Base-by-base conservation (phyloP, 2,329 filamentous ascomycete species). In the Aspergillus eucalypticola region DNA sequence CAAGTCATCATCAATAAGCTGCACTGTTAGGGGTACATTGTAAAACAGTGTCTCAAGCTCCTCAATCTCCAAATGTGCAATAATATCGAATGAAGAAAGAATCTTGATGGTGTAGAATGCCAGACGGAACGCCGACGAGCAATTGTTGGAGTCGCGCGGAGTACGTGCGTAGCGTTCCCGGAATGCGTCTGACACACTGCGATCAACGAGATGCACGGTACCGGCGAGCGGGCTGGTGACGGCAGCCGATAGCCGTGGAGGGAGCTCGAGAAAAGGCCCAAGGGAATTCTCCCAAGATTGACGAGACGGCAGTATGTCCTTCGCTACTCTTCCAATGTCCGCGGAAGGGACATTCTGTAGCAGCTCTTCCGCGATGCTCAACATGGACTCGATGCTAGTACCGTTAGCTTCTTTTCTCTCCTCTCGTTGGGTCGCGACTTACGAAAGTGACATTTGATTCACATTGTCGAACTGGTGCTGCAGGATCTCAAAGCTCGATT, bases 161-260 rank as follows among this genome's bases (percentile, higher is more conserved):
- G 83, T 73, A 63, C 23, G 75, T 48, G 67, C 69, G 59, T 65
- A 62, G 6, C 67, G 64, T 62, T 49, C 60, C 65, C 25, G 69
- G 60, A 69, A 59, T 42, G 62, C 53, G 19, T 71, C 59, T 56
- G 70, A 60, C 64, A 75, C 23, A 4, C 71, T 63, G 42, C 65
- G 65, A 10, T 78, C 72, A 0, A 89, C 81, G 3, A 96, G 76
- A 64, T 89, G 87, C 5, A 90, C 84, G 0, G 86, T 86, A 3
- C 91, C 91, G 0, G 86, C 87, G 6, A 96, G 79, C 23, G 83
- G 83, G 69, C 88, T 93, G 2, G 89, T 91, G 4, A 96, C 84
- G 0, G 91, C 86, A 3, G 96, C 76, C 0, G 91, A 88, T 5
- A 84, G 80, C 27, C 72, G 69, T 17, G 75, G 74, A 23, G 76